These are phyloP conservation scores for Zarea fungicola DNA, from an alignment of 2,329 filamentous ascomycete genomes.

Conservation along the genomic window DNA sequence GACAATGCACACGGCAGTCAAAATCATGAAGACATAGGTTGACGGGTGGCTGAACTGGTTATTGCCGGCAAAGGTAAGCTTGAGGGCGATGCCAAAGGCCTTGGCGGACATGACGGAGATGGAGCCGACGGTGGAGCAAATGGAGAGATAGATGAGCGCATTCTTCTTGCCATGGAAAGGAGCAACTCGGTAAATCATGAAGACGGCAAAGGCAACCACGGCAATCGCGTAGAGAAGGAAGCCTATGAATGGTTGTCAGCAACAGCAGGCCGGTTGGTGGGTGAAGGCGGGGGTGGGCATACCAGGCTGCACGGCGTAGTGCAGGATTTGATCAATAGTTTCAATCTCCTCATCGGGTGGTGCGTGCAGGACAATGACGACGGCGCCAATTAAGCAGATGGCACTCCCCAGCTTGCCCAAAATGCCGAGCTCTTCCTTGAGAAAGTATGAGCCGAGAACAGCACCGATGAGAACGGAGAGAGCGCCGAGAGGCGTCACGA, in stretches of 20 bases:
- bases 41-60: conserved; percentile 95
- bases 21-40: conserved; percentile 95
- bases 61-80: conserved; percentile 85
- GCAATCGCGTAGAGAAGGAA: conserved; percentile 82
- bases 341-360: conserved; percentile 88
- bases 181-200: conserved; percentile 96
- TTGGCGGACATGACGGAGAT: conserved; percentile 99
- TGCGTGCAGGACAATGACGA: conserved; percentile 96
- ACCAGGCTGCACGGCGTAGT: conserved; percentile 90
- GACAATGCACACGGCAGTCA: conserved; percentile 87
- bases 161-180: conserved; percentile 91
- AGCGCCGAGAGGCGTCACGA: conserved; percentile 91
- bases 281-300: conserved; percentile 18
- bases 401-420: conserved; percentile 93
- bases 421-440: conserved; percentile 83
- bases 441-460: conserved; percentile 89
- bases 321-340: conserved; percentile 85
- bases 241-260: conserved; percentile 43
- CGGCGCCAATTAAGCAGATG: conserved; percentile 90
- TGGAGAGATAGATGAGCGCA: conserved; percentile 92
- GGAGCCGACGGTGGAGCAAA: conserved; percentile 94
- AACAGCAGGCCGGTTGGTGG: conserved; percentile 18
- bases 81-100: conserved; percentile 94
- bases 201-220: conserved; percentile 75
- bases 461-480: conserved; percentile 93